phyloP scores from a whole-genome alignment of 306 rosid genomes.

The Cucumis cinereus region DNA sequence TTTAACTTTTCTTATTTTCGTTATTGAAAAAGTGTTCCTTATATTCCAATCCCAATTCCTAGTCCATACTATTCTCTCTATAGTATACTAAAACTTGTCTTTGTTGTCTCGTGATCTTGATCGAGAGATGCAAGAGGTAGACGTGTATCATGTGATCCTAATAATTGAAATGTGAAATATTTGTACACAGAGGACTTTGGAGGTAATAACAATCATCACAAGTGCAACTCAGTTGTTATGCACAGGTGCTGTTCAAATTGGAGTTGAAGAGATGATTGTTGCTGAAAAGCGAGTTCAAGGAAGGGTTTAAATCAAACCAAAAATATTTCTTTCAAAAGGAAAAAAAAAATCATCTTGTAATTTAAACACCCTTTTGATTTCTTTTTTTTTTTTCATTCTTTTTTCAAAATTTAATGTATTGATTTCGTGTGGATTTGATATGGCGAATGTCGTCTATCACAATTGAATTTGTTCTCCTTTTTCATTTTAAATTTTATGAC shows the following conservation, averaged over 20 bases:
- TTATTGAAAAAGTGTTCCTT: background rate
- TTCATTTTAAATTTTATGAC: background rate
- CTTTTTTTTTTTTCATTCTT: background rate
- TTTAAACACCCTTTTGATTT: background rate
- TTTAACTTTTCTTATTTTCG: background rate
- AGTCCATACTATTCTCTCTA: no score
- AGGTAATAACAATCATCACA: conserved; percentile 50
- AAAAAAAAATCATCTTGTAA: background rate
- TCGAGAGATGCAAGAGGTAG: no score
- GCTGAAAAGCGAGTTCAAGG: background rate
- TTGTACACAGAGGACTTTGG: conserved; percentile 52
- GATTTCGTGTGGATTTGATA: background rate
- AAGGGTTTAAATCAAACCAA: conserved; percentile 19
- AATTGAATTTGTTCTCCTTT: background rate
- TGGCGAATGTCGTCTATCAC: background rate
- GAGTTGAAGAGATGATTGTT: conserved; percentile 22
- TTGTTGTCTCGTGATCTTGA: no score
- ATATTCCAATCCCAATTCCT: background rate
- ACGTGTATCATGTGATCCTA: background rate
- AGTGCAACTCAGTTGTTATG: conserved; percentile 66
- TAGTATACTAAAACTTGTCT: no score
- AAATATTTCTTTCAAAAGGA: no score
- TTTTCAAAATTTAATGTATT: background rate
- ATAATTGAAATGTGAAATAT: background rate
- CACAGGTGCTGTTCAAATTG: conserved; percentile 45